Base-by-base conservation (phyloP, 1,284 basidiomycete species). In the Fomitopsis betulina region DNA sequence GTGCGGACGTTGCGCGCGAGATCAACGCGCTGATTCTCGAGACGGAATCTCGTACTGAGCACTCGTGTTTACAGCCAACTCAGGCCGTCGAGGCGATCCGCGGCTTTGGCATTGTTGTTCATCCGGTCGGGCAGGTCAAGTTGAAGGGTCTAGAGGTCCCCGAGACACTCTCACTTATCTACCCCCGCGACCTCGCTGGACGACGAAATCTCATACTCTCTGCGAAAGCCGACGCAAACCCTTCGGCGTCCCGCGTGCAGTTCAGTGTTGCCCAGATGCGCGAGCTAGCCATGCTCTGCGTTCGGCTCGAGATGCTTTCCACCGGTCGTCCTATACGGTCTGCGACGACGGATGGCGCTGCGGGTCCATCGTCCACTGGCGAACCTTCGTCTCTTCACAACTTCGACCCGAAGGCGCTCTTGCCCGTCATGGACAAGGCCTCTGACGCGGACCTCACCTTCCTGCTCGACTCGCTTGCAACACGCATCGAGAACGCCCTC, bases 61-160 rank as follows among this genome's bases (percentile, higher is more conserved):
- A 82, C 63, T 82, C 85, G 0, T 76, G 79, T 47, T 65, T 74
- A 40, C 86, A 88, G 63, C 79, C 83, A 6, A 67, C 71, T 0
- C 74, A 80, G 43, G 86, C 85, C 3, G 75, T 93, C 57, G 87
- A 91, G 23, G 86, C 84, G 3, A 85, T 96, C 60, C 85, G 85
- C 30, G 78, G 85, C 35, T 82, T 97, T 66, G 90, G 90, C 2
- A 80, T 95, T 51, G 79, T 83, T 33, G 82, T 96, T 57, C 80
- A 88, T 37, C 81, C 84, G 38, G 83, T 97, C 27, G 97, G 97
- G 23, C 94, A 98, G 72, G 83, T 89, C 62, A 93, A 94, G 70
- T 84, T 99, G 64, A 98, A 98, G 73, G 96, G 96, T 15, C 79
- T 98, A 38, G 95, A 98, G 74, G 81, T 91, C 1, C 93, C 93